Percentiles rank a stretch among this genome's conserved stretches.
These are phyloP conservation scores for Ophiostoma novo-ulmi DNA, from an alignment of 2,329 filamentous ascomycete genomes.

Conservation along the genomic window DNA sequence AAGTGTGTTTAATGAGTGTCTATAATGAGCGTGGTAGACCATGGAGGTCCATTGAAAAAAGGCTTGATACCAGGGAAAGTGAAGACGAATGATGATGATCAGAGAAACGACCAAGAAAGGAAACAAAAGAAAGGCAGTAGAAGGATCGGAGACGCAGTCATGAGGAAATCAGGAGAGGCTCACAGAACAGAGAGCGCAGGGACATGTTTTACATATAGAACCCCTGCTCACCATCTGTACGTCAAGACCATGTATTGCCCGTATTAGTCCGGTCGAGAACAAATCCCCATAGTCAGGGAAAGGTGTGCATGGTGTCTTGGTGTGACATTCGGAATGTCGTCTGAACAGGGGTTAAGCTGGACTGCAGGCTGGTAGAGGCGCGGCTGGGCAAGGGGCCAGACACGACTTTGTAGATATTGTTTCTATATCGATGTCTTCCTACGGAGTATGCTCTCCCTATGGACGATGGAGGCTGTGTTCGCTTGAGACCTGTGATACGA, in stretches of 20 bases:
- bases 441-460: not conserved
- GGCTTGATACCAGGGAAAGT: not conserved
- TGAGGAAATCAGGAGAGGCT: not conserved
- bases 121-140: not conserved
- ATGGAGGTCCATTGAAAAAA: not conserved
- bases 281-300: not conserved
- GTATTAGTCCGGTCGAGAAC: not conserved
- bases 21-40: not conserved
- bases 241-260: not conserved
- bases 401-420: too few relatives aligned
- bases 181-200: not conserved
- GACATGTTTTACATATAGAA: slow-evolving; percentile 4
- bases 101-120: not conserved
- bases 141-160: not conserved
- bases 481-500: not conserved
- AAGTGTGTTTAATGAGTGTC: not conserved
- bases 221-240: not conserved
- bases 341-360: not conserved
- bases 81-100: not conserved
- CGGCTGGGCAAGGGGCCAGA: not conserved
- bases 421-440: too few relatives aligned
- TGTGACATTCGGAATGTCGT: slow-evolving; percentile 4
- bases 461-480: not conserved
- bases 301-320: not conserved
- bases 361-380: not conserved